Base-by-base conservation (phyloP, 345 rosid genomes). In the Pistacia integerrima region DNA sequence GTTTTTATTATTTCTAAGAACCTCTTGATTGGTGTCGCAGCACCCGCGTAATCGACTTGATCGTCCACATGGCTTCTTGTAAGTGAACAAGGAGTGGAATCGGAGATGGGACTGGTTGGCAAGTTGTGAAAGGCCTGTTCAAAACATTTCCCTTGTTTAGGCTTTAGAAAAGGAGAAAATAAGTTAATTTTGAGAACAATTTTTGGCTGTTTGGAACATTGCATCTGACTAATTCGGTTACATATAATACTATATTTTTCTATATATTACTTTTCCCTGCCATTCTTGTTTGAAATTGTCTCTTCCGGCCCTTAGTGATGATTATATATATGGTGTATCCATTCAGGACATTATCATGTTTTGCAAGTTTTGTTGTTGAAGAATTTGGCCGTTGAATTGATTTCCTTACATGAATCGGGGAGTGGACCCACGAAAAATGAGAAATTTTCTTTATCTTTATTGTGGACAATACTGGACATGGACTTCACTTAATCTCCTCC, bases 31-130 rank as follows among this genome's bases (percentile, higher is more conserved):
- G 44, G 44, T 60, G 9, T 51, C 73, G 76, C 88, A 84, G 92
- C 81, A 48, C 84, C 8, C 85, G 91, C n/a, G 91, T 88, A 18
- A 57, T 85, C 14, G 93, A 86, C 82, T 79, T 90, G 85, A 86
- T 90, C 79, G 10, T 82, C n/a, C 90, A 86, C 82, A 88, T 87
- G 22, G 81, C 86, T 67, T 78, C 79, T 5, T 60, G 59, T 64
- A 16, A 66, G 33, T 62, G 44, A 41, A 6, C 46, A 41, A 41
- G 46, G 46, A 69, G 62, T 49, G 12, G 71, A 1, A 66, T 33
- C 11, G 22, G 8, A 18, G 20, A 8, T 22, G 6, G 68, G 62
- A 57, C 1, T 30, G 18, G 8, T 46, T 55, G 7, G 2, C 52
- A 63, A 58, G 78, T 58, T 16, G 55, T 10, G 46, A 14, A 35